Evolutionary conservation across 2,329 filamentous ascomycete species (phyloP).

Genomic region (Verticillium dahliae): DNA sequence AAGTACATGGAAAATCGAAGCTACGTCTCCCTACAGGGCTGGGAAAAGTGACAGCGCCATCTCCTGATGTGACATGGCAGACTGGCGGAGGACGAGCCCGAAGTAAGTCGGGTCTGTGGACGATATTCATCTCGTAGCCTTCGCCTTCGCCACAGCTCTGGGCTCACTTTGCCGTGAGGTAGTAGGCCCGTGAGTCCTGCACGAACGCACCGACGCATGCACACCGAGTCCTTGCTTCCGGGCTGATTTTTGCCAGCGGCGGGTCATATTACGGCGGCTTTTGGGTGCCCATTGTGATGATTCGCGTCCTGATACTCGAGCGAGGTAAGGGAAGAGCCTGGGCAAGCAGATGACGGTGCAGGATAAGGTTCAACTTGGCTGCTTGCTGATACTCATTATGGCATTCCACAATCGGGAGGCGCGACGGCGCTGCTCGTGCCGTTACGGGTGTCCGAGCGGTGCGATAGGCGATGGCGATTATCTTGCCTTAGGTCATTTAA

Average conservation of each 20-base stretch:
- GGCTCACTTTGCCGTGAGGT: too few relatives aligned
- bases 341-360: background rate
- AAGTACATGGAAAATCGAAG: background rate
- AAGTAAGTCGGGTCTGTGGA: background rate
- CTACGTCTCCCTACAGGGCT: background rate
- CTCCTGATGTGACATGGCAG: background rate
- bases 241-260: too few relatives aligned
- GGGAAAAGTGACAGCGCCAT: background rate
- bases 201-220: too few relatives aligned
- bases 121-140: too few relatives aligned
- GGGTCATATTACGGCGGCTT: too few relatives aligned
- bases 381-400: background rate
- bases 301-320: background rate
- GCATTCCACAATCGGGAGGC: background rate
- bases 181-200: too few relatives aligned
- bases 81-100: background rate
- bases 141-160: too few relatives aligned
- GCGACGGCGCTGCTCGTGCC: background rate
- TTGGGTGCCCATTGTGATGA: background rate
- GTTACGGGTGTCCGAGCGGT: background rate
- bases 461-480: background rate
- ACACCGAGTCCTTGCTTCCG: too few relatives aligned
- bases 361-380: background rate
- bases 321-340: background rate
- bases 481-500: background rate